Percentiles rank a stretch among this genome's conserved stretches.
These are phyloP conservation scores for Volvox africanus DNA, from an alignment of 139 green algal genomes.

Conservation along the genomic window DNA sequence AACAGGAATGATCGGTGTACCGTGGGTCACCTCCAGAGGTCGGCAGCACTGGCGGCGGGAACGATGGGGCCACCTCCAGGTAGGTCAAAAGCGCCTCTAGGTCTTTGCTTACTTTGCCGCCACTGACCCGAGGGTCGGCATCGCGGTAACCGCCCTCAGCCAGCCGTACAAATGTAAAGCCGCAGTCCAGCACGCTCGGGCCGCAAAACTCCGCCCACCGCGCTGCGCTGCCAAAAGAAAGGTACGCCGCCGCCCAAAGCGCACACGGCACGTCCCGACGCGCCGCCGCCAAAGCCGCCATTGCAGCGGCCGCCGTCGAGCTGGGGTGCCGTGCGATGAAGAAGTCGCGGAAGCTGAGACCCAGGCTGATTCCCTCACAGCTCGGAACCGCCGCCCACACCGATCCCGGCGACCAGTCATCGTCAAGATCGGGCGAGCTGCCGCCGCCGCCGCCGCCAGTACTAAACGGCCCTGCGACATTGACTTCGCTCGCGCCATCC, in stretches of 20 bases:
- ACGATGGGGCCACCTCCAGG: not conserved
- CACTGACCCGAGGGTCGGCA: not conserved
- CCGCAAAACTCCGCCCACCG: slow-evolving; percentile 45
- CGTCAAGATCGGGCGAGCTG: too few relatives aligned
- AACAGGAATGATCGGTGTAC: too few relatives aligned
- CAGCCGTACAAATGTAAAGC: slow-evolving; percentile 26
- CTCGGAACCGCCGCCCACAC: slow-evolving; percentile 17
- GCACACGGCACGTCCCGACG: not conserved
- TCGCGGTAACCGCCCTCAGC: not conserved
- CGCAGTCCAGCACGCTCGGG: slow-evolving; percentile 29
- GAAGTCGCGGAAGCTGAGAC: slow-evolving; percentile 27
- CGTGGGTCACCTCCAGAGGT: too few relatives aligned
- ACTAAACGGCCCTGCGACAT: too few relatives aligned
- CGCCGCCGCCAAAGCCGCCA: slow-evolving; percentile 16
- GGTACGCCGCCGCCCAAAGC: slow-evolving; percentile 34
- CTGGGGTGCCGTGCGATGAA: not conserved
- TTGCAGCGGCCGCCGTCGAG: not conserved
- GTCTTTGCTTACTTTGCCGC: slow-evolving; percentile 11
- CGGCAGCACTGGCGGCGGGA: not conserved
- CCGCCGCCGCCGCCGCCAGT: too few relatives aligned
- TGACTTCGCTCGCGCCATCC: too few relatives aligned
- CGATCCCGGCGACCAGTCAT: not conserved
- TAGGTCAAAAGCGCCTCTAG: not conserved
- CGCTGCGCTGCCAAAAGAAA: slow-evolving; percentile 18
- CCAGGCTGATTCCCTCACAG: slow-evolving; percentile 24